Percentiles rank a stretch among this genome's conserved stretches.
Evolutionary conservation across 2,329 filamentous ascomycete species (phyloP).

Genomic region (Colletotrichum aenigma): DNA sequence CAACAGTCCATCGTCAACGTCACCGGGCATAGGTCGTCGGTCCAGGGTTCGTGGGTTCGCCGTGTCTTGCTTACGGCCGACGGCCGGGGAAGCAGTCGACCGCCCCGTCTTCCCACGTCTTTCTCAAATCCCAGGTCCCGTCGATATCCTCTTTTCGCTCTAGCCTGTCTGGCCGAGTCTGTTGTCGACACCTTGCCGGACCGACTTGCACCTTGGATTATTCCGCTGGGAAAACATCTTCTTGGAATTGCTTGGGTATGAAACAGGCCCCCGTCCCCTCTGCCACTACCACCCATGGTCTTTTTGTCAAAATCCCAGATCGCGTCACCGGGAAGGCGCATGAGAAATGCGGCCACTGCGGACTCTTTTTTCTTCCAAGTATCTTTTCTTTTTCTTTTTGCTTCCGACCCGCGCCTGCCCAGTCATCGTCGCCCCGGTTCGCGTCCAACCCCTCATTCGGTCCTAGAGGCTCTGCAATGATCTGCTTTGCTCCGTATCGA

Average conservation of each 20-base stretch:
- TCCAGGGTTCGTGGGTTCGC: background rate
- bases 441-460: constrained; percentile 10
- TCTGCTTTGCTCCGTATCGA: background rate
- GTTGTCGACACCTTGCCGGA: background rate
- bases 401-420: background rate
- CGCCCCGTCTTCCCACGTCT: background rate
- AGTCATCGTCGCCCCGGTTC: background rate
- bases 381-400: background rate
- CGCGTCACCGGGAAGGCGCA: background rate
- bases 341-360: background rate
- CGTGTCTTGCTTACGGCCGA: background rate
- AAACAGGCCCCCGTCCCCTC: background rate
- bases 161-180: background rate
- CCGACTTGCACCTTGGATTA: background rate
- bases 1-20: background rate
- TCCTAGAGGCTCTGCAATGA: constrained; percentile 3
- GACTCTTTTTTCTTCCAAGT: background rate
- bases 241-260: background rate
- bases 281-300: background rate
- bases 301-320: background rate
- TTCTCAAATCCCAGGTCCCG: background rate
- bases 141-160: background rate
- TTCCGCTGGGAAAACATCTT: background rate
- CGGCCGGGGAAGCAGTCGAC: background rate
- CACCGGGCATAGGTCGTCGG: background rate